phyloP scores from a whole-genome alignment of 768 basidiomycete genomes.

The Podaxis pistillaris region DNA sequence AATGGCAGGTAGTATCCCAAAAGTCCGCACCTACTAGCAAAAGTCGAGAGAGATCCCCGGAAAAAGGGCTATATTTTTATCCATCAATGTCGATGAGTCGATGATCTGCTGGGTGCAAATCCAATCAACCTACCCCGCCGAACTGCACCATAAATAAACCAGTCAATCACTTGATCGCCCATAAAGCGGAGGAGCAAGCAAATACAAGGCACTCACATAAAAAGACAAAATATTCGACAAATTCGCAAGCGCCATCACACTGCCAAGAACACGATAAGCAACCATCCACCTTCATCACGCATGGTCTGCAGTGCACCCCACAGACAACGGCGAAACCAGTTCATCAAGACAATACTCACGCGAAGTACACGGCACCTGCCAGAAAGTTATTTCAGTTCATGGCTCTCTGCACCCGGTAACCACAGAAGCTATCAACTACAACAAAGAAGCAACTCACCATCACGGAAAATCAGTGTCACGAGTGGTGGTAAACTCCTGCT shows the following conservation, averaged over 20 bases:
- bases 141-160: conserved; percentile 18
- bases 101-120: neutral
- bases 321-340: neutral
- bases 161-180: conserved; percentile 4
- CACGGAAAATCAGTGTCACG: conserved; percentile 42
- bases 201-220: conserved; percentile 25
- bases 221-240: conserved; percentile 43
- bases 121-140: conserved; percentile 22
- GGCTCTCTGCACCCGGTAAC: neutral
- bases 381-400: neutral
- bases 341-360: conserved; percentile 31
- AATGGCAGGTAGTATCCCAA: neutral
- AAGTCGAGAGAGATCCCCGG: conserved; percentile 46
- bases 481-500: conserved; percentile 31
- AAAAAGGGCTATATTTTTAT: conserved; percentile 35
- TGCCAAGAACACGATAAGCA: conserved; percentile 17
- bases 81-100: neutral
- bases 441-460: conserved; percentile 36
- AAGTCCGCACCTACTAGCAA: conserved; percentile 43
- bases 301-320: neutral
- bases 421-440: neutral
- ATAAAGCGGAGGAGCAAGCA: neutral
- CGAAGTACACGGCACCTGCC: conserved; percentile 54
- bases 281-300: neutral
- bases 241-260: conserved; percentile 52